phyloP scores from a whole-genome alignment of 192 early-diverging fungal genomes.

The Coemansia erecta region DNA sequence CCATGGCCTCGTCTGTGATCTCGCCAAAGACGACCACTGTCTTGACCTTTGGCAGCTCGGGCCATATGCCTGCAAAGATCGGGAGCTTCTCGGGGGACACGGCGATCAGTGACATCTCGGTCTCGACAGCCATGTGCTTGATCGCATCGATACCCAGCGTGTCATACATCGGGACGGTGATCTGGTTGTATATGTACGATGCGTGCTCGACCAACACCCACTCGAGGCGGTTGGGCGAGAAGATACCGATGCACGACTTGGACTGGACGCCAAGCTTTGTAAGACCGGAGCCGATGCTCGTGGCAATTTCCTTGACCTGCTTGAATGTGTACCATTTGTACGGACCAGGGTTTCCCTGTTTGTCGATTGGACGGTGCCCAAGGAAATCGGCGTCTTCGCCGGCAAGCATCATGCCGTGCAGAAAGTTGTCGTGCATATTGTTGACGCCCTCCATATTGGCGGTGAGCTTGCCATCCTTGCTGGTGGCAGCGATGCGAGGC shows the following conservation, averaged over 20 bases:
- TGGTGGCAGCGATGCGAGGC: conserved; percentile 38
- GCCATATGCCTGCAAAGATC: conserved; percentile 32
- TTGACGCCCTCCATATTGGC: conserved; percentile 37
- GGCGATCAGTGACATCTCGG: conserved; percentile 72
- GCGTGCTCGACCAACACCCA: conserved; percentile 48
- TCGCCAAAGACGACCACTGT: conserved; percentile 57
- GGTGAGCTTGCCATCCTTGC: conserved; percentile 24
- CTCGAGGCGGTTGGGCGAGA: conserved; percentile 61
- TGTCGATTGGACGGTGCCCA: conserved; percentile 36
- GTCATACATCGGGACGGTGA: conserved; percentile 81
- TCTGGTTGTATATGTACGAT: conserved; percentile 63
- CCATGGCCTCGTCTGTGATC: conserved; percentile 18
- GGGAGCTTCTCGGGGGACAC: conserved; percentile 63
- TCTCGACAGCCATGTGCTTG: conserved; percentile 80
- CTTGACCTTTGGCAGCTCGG: conserved; percentile 56
- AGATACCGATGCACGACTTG: conserved; percentile 62
- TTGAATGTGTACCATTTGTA: conserved; percentile 79
- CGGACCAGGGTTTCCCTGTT: conserved; percentile 57
- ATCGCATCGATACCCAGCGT: conserved; percentile 85
- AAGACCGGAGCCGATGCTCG: conserved; percentile 72
- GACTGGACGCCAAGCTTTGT: conserved; percentile 67
- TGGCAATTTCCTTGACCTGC: conserved; percentile 62
- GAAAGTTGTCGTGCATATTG: conserved; percentile 51
- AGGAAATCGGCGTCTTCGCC: conserved; percentile 34
- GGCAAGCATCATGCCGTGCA: conserved; percentile 37